These are phyloP conservation scores for Magnolia officinalis DNA, from an alignment of 164 flowering plant genomes.

Conservation along the genomic window DNA sequence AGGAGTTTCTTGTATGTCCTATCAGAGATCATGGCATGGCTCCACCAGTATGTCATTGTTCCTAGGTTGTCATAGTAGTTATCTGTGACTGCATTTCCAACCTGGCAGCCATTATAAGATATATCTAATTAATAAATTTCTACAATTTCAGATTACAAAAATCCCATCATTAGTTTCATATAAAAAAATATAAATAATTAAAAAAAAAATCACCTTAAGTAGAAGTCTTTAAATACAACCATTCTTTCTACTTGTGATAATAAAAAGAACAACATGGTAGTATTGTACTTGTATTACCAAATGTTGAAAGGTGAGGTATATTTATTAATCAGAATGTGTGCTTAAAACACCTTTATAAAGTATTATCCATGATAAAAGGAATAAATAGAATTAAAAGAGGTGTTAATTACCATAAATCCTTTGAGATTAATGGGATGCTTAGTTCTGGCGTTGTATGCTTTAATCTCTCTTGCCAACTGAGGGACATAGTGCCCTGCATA, in stretches of 20 bases:
- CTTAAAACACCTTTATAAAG: neutral
- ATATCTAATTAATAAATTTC: neutral
- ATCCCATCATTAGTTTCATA: neutral
- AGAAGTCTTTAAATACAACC: too few relatives aligned
- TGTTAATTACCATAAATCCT: conserved; percentile 63
- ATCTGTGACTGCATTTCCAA: conserved; percentile 89
- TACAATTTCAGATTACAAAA: conserved; percentile 1
- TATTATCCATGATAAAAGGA: neutral
- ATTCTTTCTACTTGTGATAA: too few relatives aligned
- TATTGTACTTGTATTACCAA: neutral
- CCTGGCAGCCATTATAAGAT: conserved; percentile 27
- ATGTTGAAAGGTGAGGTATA: neutral
- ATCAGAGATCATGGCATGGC: conserved; percentile 90
- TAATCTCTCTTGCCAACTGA: conserved; percentile 64
- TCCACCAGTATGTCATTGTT: conserved; percentile 89
- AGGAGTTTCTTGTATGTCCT: conserved; percentile 57
- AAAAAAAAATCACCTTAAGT: neutral
- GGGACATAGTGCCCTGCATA: conserved; percentile 95
- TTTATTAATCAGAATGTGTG: neutral
- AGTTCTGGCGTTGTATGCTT: conserved; percentile 41
- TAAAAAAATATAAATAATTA: neutral
- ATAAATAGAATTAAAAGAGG: neutral
- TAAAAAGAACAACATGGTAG: neutral
- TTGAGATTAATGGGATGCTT: conserved; percentile 57
- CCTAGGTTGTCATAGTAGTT: conserved; percentile 82